These are phyloP conservation scores for Aspergillus spinulosporus DNA, from an alignment of 2,329 filamentous ascomycete genomes.

Conservation along the genomic window DNA sequence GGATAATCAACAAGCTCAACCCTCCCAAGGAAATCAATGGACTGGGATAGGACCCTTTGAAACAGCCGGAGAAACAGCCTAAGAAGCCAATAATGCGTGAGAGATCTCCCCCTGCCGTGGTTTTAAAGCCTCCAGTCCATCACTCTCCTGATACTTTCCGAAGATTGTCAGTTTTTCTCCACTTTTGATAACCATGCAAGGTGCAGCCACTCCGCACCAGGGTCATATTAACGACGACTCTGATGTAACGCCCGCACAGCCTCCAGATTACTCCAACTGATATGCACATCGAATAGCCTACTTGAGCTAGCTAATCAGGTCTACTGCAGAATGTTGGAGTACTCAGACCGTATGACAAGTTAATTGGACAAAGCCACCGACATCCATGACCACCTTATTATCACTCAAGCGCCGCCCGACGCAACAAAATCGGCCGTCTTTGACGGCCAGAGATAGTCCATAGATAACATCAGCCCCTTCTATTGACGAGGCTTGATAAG, in stretches of 20 bases:
- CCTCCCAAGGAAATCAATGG: background rate
- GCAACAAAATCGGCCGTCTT: background rate
- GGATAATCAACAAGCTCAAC: background rate
- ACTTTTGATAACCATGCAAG: background rate
- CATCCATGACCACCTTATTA: background rate
- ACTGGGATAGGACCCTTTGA: background rate
- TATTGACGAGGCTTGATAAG: slow-evolving; percentile 1
- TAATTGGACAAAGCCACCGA: background rate
- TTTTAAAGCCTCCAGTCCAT: no score
- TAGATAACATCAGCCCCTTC: slow-evolving; percentile 6
- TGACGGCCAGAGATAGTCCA: slow-evolving; percentile 11
- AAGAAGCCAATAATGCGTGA: background rate
- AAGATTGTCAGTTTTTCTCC: no score
- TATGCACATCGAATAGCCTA: background rate
- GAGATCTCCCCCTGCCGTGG: no score
- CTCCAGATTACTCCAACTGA: background rate
- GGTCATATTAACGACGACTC: no score
- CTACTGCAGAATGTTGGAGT: slow-evolving; percentile 5
- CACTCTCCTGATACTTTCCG: no score
- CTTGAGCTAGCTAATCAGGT: background rate
- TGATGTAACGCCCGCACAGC: no score
- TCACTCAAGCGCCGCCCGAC: background rate
- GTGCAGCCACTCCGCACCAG: background rate
- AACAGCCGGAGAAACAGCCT: background rate
- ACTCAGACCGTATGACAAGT: background rate